Evolutionary conservation across 176 grass and related monocot species (phyloP), one percentile per base, ranked within the genome.

Genomic region (Oryza brachyantha): DNA sequence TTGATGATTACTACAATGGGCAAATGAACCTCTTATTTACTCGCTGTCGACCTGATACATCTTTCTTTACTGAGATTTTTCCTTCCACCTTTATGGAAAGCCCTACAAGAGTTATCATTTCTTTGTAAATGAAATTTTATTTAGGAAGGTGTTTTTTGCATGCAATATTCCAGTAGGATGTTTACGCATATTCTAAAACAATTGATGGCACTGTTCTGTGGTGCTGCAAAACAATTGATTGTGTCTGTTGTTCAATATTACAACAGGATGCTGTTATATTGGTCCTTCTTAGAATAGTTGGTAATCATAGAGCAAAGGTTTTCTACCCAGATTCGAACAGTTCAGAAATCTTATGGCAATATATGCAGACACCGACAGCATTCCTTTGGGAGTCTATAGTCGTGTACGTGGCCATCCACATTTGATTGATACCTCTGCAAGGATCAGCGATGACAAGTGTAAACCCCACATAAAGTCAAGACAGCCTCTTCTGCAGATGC

Each of bases 281-380:
- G 75, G 96, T 95, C 84, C 92, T 99, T 87, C 91, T 99, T 76
- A 93, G 86, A 87, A 91, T 99, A 84, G 86, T 99, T 61, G 91
- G 96, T n/a, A 88, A 99, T 80, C 96, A 99, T 81, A 81, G 86
- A 73, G 92, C 96, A 82, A 82, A 93, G 96, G 80, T 92, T 99
- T 81, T 92, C 96, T 42, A 99, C 92, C 78, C 96, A 93, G 79
- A 99, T 99, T 68, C 88, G 96, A 77, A 99, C 96, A 25, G 96
- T 99, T 68, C 96, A 99, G 72, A 99, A 99, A 89, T 85, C 89
- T 75, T 99, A 99, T 65, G 90, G 90, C 64, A 91, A 99, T n/a
- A n/a, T n/a, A n/a, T 62, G 90, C 90, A 52, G 90, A 99, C 41
- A 83, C 89, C 10, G 92, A 95, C 63, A 99, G 93, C 64, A 86